A percentile compares a stretch with the other conserved stretches of the same genome.
These are phyloP conservation scores for Trypanosoma avium DNA, from an alignment of 208 protist genomes.

Conservation along the genomic window DNA sequence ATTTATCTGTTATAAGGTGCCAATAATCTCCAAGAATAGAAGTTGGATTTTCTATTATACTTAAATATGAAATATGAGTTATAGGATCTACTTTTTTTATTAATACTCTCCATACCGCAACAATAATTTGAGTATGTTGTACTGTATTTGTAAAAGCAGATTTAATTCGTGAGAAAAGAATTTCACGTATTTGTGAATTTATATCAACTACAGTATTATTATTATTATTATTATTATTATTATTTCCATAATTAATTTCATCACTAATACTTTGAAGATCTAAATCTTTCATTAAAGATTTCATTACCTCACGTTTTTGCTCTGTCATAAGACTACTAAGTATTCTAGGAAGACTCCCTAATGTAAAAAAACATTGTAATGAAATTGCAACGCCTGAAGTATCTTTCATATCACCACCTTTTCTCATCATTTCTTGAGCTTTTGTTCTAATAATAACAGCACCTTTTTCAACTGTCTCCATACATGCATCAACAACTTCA, in stretches of 20 bases:
- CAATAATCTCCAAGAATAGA: constrained; percentile 74
- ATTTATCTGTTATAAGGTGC: constrained; percentile 52
- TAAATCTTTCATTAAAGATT: constrained; percentile 60
- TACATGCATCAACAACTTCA: constrained; percentile 59
- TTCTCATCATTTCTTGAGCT: constrained; percentile 51
- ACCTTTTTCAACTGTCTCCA: constrained; percentile 46
- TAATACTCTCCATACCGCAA: constrained; percentile 69
- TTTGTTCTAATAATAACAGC: constrained; percentile 46
- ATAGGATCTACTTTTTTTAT: constrained; percentile 43
- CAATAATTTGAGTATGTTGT: constrained; percentile 60
- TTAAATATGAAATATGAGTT: constrained; percentile 41
- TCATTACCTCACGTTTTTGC: constrained; percentile 68
- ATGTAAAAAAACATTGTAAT: constrained; percentile 61
- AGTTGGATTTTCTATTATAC: constrained; percentile 47
- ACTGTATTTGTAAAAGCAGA: constrained; percentile 46
- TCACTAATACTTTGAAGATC: constrained; percentile 51
- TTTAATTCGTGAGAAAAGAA: constrained; percentile 53
- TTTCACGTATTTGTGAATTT: constrained; percentile 29
- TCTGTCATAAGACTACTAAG: constrained; percentile 70
- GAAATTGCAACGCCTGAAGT: constrained; percentile 42
- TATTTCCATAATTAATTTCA: constrained; percentile 28
- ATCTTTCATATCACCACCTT: neutral
- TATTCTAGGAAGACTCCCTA: constrained; percentile 51
- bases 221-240: constrained; percentile 25
- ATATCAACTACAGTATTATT: constrained; percentile 7